Conservation (phyloP, 1,284 basidiomycete genomes). For the Anthracocystis setariae region DNA sequence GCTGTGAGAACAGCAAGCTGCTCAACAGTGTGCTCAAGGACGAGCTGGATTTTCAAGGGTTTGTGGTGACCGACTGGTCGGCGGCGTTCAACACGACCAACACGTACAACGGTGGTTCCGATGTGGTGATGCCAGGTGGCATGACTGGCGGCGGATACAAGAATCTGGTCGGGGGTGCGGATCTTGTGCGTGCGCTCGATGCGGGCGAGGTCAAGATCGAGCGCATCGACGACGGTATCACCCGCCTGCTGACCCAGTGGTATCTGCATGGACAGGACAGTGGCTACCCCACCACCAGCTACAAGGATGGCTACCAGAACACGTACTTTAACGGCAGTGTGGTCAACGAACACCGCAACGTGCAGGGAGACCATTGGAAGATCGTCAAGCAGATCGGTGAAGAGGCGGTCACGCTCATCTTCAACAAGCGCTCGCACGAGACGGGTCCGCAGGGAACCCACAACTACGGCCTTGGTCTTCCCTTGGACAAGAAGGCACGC, state of each 20-base stretch:
- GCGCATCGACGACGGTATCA: conserved; percentile 40
- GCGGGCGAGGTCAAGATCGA: conserved; percentile 39
- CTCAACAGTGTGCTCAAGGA: conserved; percentile 50
- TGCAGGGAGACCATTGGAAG: conserved; percentile 43
- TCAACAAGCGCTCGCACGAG: conserved; percentile 29
- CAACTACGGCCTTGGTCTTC: conserved; percentile 32
- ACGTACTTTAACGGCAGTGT: conserved; percentile 40
- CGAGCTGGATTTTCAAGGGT: conserved; percentile 44
- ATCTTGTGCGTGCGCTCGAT: conserved; percentile 32
- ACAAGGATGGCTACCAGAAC: conserved; percentile 42
- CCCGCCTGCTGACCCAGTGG: conserved; percentile 35
- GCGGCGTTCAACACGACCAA: conserved; percentile 37
- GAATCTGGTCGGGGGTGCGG: conserved; percentile 25
- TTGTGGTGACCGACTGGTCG: conserved; percentile 43
- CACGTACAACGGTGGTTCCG: conserved; percentile 39
- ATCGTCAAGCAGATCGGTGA: conserved; percentile 34
- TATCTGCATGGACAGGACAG: conserved; percentile 29
- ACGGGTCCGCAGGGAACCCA: conserved; percentile 43
- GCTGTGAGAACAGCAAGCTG: conserved; percentile 23
- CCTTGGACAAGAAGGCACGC: conserved; percentile 29
- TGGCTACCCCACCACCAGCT: conserved; percentile 36
- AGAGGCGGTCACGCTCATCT: conserved; percentile 38
- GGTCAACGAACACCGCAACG: conserved; percentile 37
- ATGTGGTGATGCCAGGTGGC: conserved; percentile 33
- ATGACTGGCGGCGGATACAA: conserved; percentile 39